Base-by-base conservation (phyloP, 371 early-diverging fungal species). In the Lichtheimia ramosa region DNA sequence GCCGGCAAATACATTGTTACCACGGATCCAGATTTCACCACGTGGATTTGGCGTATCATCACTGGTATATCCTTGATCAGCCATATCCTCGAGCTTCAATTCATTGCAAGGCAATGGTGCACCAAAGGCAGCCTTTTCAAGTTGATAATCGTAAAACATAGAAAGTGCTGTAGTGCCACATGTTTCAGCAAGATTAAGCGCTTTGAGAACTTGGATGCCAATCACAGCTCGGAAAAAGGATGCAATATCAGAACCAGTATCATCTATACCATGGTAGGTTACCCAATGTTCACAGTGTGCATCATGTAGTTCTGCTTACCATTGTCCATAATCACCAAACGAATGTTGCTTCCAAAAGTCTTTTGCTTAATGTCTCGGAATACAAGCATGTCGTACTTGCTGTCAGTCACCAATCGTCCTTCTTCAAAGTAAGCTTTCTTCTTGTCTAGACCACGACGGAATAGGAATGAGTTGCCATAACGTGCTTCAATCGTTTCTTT, bases 321-420 rank as follows among this genome's bases (percentile, higher is more conserved):
- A 63, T 82, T 83, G 24, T 79, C 81, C n/a, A 83, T 60, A 24
- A 69, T 74, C 34, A 86, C 56, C 53, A 89, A 60, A 25, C 85
- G 74, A 40, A 98, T 77, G 39, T 87, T 70, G 20, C 97, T 97
- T 49, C 99, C 99, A 61, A 99, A 89, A 23, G 89, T 70, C 41
- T 79, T 84, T 58, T 71, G 72, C 23, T 71, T 71, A 51, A 77
- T 75, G 51, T 73, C 73, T 46, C 81, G 70, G 57, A 77, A 81
- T 8, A 77, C 78, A 25, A 81, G 57, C 77, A 74, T 75, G 40
- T 81, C 81, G 25, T 77, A 81, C 48, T 68, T 77, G 58, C 74
- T 75, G 39, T 81, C 78, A 41, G 59, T 66, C 2, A 81, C 71
- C 27, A 77, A 51, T 7, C 78, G 73, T 48, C 81, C 70, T 48